Evolutionary conservation across 345 rosid species (phyloP).

Genomic region (Sisymbrium irio): DNA sequence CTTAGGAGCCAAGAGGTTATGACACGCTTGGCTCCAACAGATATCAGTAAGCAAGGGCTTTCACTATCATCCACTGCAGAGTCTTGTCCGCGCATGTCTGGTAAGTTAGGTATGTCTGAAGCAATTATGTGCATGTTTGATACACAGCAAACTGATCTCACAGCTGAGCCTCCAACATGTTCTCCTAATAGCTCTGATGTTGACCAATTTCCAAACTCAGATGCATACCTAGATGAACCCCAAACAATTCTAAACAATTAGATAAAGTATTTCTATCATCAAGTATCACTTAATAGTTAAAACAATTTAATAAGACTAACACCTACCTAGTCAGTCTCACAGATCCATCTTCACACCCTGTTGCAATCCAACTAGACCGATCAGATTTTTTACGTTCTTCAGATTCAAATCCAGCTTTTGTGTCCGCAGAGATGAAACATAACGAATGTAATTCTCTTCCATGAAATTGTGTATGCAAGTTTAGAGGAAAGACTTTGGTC

Average conservation of each 20-base stretch:
- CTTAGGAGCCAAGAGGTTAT: constrained; percentile 82
- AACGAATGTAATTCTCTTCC: constrained; percentile 94
- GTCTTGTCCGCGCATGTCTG: constrained; percentile 23
- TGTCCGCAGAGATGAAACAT: constrained; percentile 60
- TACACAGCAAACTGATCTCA: constrained; percentile 80
- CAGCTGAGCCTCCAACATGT: constrained; percentile 98
- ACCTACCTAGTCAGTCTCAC: constrained; percentile 89
- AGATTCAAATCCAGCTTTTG: constrained; percentile 32
- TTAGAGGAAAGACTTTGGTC: constrained; percentile 59
- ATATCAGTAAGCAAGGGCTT: constrained; percentile 63
- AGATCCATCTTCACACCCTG: constrained; percentile 99
- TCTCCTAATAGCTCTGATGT: constrained; percentile 85
- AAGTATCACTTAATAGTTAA: not conserved
- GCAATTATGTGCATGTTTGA: constrained; percentile 47
- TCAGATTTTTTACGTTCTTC: constrained; percentile 33
- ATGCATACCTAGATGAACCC: constrained; percentile 51
- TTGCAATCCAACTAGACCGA: constrained; percentile 76
- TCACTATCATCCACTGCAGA: constrained; percentile 33
- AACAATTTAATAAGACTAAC: not conserved
- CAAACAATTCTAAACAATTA: constrained; percentile 9
- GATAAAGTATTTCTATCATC: not conserved
- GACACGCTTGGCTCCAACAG: constrained; percentile 94
- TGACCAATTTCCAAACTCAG: constrained; percentile 60
- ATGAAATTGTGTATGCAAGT: constrained; percentile 83
- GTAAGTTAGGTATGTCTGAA: constrained; percentile 31